Conservation (phyloP, 148 eudicot species). For the Beta vulgaris region DNA sequence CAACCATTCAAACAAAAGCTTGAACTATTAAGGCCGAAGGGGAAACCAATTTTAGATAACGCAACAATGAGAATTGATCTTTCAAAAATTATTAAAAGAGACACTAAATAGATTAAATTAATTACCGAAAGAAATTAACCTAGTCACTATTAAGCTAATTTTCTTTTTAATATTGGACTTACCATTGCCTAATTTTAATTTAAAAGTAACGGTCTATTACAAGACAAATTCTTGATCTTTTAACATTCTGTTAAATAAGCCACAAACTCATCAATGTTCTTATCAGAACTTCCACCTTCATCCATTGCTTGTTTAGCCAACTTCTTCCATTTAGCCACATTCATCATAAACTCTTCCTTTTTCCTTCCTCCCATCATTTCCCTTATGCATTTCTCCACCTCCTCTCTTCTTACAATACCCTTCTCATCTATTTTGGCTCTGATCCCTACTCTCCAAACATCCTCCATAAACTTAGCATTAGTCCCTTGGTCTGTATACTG, state of each 20-base stretch:
- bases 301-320: slow-evolving; percentile 56
- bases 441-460: slow-evolving; percentile 56
- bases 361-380: slow-evolving; percentile 54
- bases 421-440: slow-evolving; percentile 32
- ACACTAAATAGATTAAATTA: too few relatives aligned
- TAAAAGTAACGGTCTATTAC: too few relatives aligned
- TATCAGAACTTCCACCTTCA: slow-evolving; percentile 62
- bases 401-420: slow-evolving; percentile 40
- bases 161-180: too few relatives aligned
- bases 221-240: too few relatives aligned
- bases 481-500: slow-evolving; percentile 59
- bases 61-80: too few relatives aligned
- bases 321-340: slow-evolving; percentile 43
- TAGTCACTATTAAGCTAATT: too few relatives aligned
- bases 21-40: too few relatives aligned
- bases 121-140: too few relatives aligned
- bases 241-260: neutral
- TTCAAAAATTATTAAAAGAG: too few relatives aligned
- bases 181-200: too few relatives aligned
- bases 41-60: too few relatives aligned
- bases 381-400: slow-evolving; percentile 35
- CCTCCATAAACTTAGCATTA: slow-evolving; percentile 53
- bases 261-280: slow-evolving; percentile 47
- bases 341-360: slow-evolving; percentile 36
- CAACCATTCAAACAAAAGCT: too few relatives aligned